Evolutionary conservation across 768 basidiomycete species (phyloP).

Genomic region (Suillus variegatus): DNA sequence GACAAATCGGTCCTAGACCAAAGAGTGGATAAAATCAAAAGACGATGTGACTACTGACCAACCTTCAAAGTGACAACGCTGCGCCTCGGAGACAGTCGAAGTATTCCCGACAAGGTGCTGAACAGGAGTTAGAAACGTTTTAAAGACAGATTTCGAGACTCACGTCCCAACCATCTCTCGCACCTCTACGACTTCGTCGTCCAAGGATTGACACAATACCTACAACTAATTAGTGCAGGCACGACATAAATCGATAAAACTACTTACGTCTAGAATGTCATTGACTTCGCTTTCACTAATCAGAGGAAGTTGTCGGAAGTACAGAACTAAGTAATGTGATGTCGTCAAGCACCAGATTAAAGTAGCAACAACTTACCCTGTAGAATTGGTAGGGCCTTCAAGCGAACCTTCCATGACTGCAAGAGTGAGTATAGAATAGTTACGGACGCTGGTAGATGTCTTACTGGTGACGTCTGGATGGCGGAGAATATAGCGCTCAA

Average conservation of each 20-base stretch:
- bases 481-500: slow-evolving; percentile 74
- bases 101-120: slow-evolving; percentile 79
- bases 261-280: slow-evolving; percentile 74
- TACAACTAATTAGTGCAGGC: slow-evolving; percentile 27
- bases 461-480: slow-evolving; percentile 72
- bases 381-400: slow-evolving; percentile 83
- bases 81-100: slow-evolving; percentile 77
- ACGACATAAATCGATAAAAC: neutral
- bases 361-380: slow-evolving; percentile 49
- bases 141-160: slow-evolving; percentile 30
- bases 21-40: neutral
- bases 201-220: slow-evolving; percentile 79
- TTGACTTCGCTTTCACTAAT: slow-evolving; percentile 75
- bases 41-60: slow-evolving; percentile 18
- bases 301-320: slow-evolving; percentile 86
- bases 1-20: slow-evolving; percentile 70
- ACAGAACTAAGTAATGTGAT: slow-evolving; percentile 54
- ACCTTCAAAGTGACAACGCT: slow-evolving; percentile 77
- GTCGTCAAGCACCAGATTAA: neutral
- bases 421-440: slow-evolving; percentile 8
- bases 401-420: slow-evolving; percentile 85
- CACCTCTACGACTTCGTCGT: slow-evolving; percentile 88
- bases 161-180: slow-evolving; percentile 87
- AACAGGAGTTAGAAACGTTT: slow-evolving; percentile 21
- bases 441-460: slow-evolving; percentile 23